Evolutionary conservation across 306 rosid species (phyloP), one percentile per base, ranked within the genome.

Genomic region (Astragalus membranaceus): DNA sequence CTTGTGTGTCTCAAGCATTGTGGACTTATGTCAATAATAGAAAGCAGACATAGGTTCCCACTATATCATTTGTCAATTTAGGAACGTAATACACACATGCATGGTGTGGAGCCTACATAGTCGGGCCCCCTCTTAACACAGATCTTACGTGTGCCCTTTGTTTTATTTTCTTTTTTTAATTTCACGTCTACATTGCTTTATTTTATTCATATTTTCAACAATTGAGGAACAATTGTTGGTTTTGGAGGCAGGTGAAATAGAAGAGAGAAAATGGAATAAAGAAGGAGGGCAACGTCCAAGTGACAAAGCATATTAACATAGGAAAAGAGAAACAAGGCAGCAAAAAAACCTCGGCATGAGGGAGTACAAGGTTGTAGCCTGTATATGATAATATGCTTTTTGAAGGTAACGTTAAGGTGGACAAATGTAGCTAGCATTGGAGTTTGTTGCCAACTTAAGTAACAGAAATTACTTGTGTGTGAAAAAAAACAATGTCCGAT

Each of bases 381-480:
- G 12, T 49, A 10, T 3, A 7, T 30, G 48, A 65, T 55, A 14
- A 29, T 33, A 69, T 69, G 58, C 53, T 14, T 49, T 49, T 75
- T 41, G 59, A 41, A 69, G 58, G 33, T 13, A 68, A 69, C 42
- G 33, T 63, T 79, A 37, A 49, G 23, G 64, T 42, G 16, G 64
- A 50, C 64, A 69, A 23, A 57, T 14, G 12, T 30, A 33, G 32
- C 46, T 30, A 33, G 32, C 46, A 70, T 49, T 37, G 44, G 62
- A 17, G 63, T 16, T 20, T 73, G 47, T 59, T 66, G 37, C 74
- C 71, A 42, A 63, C 44, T 41, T 64, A 41, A 64, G 78, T 49
- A 37, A 52, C 56, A 64, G 37, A 79, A 76, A 51, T 64, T 42
- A 30, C 49, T 36, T 57, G 55, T 43, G 8, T 62, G 47, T n/a